These are phyloP conservation scores for Zea mays DNA, from an alignment of 176 grass and related monocot genomes.

Conservation along the genomic window Zm-B73-REFERENCE-NAM-5.0 NC_050100.1:14565001-14565500, in stretches of 20 bases:
- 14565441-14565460: no score
- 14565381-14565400: no score
- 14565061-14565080: no score
- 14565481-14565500: neutral
- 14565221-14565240: neutral
- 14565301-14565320: no score
- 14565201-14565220: neutral
- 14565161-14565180: slow-evolving; percentile 24
- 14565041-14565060: slow-evolving; percentile 4
- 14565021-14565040: neutral
- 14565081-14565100: neutral
- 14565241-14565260: neutral
- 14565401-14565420: no score
- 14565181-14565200: neutral
- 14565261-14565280: neutral
- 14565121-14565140: neutral
- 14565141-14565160: neutral
- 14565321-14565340: no score
- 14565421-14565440: no score
- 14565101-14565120: slow-evolving; percentile 36
- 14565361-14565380: no score
- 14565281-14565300: no score
- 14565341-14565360: no score
- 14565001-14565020: neutral
- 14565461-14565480: neutral